phyloP scores from a whole-genome alignment of 1,139 yeast genomes.

The Groenewaldozyma sp. region DNA sequence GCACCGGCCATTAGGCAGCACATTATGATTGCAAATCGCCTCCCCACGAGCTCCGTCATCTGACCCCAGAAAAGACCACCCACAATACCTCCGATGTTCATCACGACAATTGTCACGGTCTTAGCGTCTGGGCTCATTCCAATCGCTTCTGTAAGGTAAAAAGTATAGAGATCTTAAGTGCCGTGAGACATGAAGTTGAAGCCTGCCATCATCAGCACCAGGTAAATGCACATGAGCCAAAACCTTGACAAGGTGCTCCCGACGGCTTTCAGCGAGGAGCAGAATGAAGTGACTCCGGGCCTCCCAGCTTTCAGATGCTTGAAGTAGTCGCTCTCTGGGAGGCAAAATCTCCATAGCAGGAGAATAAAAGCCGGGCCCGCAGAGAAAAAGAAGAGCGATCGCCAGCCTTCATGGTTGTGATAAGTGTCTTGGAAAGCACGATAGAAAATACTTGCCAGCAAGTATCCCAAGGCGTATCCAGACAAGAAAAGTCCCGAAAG shows the following conservation, averaged over 20 bases:
- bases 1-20: constrained; percentile 43
- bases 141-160: constrained; percentile 37
- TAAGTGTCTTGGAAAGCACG: constrained; percentile 12
- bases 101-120: constrained; percentile 40
- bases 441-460: constrained; percentile 38
- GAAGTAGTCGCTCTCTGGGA: constrained; percentile 34
- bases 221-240: constrained; percentile 39
- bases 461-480: constrained; percentile 39
- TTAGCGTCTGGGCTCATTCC: constrained; percentile 30
- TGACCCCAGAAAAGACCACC: constrained; percentile 45
- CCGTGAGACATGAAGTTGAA: constrained; percentile 48
- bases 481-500: constrained; percentile 40
- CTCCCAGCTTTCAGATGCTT: constrained; percentile 7
- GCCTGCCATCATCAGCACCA: constrained; percentile 40
- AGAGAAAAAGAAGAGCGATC: constrained; percentile 47
- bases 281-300: background rate
- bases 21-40: constrained; percentile 37
- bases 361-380: constrained; percentile 39
- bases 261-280: constrained; percentile 14
- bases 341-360: constrained; percentile 35
- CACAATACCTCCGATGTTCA: constrained; percentile 42
- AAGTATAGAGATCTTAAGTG: constrained; percentile 46
- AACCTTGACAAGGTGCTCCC: constrained; percentile 25
- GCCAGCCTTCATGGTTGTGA: constrained; percentile 34
- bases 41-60: constrained; percentile 38